Percentiles rank a stretch among this genome's conserved stretches.
Evolutionary conservation across 192 early-diverging fungal species (phyloP).

Genomic region (Coemansia sp.): DNA sequence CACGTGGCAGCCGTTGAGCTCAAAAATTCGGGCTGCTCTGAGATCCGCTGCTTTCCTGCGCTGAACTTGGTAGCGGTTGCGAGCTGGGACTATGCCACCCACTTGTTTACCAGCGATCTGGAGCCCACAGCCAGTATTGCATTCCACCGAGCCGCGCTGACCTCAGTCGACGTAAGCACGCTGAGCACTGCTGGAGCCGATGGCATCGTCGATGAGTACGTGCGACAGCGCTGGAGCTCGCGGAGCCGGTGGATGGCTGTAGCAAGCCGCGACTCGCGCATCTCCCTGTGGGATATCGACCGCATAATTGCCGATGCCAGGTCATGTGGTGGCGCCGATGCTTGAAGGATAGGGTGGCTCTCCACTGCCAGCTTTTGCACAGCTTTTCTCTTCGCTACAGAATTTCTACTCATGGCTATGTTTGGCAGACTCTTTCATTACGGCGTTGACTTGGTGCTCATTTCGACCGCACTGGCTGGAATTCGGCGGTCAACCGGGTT

Average conservation of each 20-base stretch:
- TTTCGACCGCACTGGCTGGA: slow-evolving; percentile 39
- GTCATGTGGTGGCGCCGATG: not conserved
- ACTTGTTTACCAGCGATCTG: slow-evolving; percentile 19
- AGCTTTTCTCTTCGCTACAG: not conserved
- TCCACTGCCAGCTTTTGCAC: not conserved
- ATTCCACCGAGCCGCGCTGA: slow-evolving; percentile 44
- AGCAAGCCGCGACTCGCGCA: slow-evolving; percentile 41
- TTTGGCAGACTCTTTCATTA: slow-evolving; percentile 28
- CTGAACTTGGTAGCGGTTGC: slow-evolving; percentile 23
- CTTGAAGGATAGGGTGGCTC: not conserved
- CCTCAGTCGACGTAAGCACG: slow-evolving; percentile 31
- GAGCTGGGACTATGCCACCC: slow-evolving; percentile 46
- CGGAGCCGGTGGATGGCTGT: slow-evolving; percentile 44
- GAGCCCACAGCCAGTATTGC: slow-evolving; percentile 3
- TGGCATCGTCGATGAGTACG: slow-evolving; percentile 17
- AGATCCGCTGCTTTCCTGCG: slow-evolving; percentile 24
- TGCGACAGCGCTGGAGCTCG: slow-evolving; percentile 36
- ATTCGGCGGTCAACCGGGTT: slow-evolving; percentile 32
- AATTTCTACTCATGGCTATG: slow-evolving; percentile 10
- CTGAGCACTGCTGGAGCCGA: slow-evolving; percentile 10
- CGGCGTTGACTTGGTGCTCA: slow-evolving; percentile 31
- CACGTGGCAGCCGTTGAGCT: not conserved
- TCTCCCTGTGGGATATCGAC: slow-evolving; percentile 39
- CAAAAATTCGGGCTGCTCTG: slow-evolving; percentile 23
- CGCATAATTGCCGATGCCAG: not conserved